Percentiles rank a stretch among this genome's conserved stretches.
Evolutionary conservation across 768 basidiomycete genomes (phyloP).

Genomic region (Suillus ampliporus): DNA sequence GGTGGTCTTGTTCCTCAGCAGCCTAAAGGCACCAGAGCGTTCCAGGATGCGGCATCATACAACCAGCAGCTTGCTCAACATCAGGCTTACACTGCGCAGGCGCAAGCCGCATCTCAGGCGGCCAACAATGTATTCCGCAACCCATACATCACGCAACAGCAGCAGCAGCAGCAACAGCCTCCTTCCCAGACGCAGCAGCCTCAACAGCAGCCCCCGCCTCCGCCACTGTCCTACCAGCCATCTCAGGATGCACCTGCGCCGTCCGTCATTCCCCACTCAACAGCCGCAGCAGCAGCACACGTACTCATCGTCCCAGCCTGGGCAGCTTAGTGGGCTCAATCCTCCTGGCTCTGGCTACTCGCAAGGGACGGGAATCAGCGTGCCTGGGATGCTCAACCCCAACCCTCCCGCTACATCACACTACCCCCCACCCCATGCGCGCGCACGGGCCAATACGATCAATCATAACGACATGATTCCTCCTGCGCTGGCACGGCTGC

Average conservation of each 20-base stretch:
- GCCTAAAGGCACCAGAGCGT: conserved; percentile 83
- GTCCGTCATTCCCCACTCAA: conserved; percentile 14
- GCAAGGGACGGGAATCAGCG: conserved; percentile 23
- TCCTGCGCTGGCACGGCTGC: conserved; percentile 87
- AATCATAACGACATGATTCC: conserved; percentile 89
- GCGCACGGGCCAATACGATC: conserved; percentile 90
- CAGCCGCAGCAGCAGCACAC: conserved; percentile 27
- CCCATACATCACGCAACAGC: conserved; percentile 73
- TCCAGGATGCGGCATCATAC: conserved; percentile 91
- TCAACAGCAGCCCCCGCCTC: conserved; percentile 37
- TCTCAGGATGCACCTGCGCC: conserved; percentile 12
- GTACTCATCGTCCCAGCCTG: conserved; percentile 31
- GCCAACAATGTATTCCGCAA: conserved; percentile 74
- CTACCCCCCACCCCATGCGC: conserved; percentile 58
- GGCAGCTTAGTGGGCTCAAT: conserved; percentile 23
- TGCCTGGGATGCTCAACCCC: conserved; percentile 44
- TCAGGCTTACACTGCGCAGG: conserved; percentile 90
- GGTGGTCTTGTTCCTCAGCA: conserved; percentile 93
- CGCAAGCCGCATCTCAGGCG: conserved; percentile 75
- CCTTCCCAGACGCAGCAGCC: conserved; percentile 41
- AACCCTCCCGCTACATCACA: conserved; percentile 69
- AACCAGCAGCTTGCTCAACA: conserved; percentile 95
- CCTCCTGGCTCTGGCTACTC: conserved; percentile 21
- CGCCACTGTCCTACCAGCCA: conserved; percentile 20
- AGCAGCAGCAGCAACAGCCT: conserved; percentile 38